These are phyloP conservation scores for Gardenia jasminoides DNA, from an alignment of 257 asterid species.

Conservation along the genomic window DNA sequence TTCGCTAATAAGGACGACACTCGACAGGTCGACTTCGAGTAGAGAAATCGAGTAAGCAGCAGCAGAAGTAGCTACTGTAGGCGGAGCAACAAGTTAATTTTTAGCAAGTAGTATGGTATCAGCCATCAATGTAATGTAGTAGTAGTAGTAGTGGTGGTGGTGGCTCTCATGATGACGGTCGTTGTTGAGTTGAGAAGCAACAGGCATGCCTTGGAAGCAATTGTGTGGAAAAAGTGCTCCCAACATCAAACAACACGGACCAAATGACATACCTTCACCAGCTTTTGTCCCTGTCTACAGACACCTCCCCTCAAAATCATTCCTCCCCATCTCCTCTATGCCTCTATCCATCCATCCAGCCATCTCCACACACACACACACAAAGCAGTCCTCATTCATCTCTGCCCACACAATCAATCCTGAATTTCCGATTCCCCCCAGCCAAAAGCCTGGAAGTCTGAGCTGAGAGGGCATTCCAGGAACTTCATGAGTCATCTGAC, in stretches of 20 bases:
- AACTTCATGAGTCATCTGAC: not conserved
- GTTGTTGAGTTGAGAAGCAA: slow-evolving; percentile 4
- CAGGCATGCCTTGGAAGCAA: slow-evolving; percentile 47
- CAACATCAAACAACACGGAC: slow-evolving; percentile 12
- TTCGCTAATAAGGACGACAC: no score
- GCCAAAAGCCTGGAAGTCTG: not conserved
- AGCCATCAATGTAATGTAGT: no score
- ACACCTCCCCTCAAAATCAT: slow-evolving; percentile 19
- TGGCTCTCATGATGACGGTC: slow-evolving; percentile 26
- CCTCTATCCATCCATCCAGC: no score
- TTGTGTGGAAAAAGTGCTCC: slow-evolving; percentile 13
- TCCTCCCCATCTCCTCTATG: slow-evolving; percentile 18
- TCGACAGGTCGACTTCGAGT: not conserved
- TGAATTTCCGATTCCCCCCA: not conserved
- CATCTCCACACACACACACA: no score
- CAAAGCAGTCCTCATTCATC: not conserved
- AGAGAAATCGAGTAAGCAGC: not conserved
- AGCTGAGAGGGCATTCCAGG: not conserved
- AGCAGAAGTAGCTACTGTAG: not conserved
- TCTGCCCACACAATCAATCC: not conserved
- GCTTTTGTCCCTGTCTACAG: slow-evolving; percentile 26
- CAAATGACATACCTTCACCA: slow-evolving; percentile 10
- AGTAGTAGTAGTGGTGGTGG: no score
- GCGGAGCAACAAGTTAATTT: no score
- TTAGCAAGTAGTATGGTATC: no score